phyloP scores from a whole-genome alignment of 2,329 filamentous ascomycete species.

The Fusarium nodosum region DNA sequence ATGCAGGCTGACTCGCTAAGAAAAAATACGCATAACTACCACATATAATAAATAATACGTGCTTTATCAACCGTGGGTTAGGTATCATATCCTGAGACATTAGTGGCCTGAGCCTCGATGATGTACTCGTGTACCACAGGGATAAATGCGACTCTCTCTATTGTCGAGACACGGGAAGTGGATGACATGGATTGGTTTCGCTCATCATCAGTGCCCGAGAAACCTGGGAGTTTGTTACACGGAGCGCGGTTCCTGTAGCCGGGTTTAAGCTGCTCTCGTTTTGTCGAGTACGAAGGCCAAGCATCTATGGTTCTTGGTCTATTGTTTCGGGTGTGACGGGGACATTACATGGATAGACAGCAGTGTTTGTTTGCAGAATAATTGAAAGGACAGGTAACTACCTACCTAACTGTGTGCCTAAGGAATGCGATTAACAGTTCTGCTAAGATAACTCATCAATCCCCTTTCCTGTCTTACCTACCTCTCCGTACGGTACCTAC shows the following conservation, averaged over 20 bases:
- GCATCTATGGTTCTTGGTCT: slow-evolving; percentile 39
- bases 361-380: slow-evolving; percentile 10
- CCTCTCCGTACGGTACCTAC: too few species aligned
- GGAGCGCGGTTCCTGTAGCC: slow-evolving; percentile 33
- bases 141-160: slow-evolving; percentile 22
- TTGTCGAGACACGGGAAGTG: slow-evolving; percentile 47
- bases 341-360: slow-evolving; percentile 14
- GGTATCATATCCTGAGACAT: slow-evolving; percentile 8
- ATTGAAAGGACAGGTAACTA: neutral
- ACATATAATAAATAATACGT: slow-evolving; percentile 6
- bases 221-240: slow-evolving; percentile 29
- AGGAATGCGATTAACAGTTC: neutral
- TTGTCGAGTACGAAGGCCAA: slow-evolving; percentile 7
- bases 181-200: slow-evolving; percentile 45
- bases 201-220: neutral
- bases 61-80: slow-evolving; percentile 1
- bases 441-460: neutral
- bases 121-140: slow-evolving; percentile 28
- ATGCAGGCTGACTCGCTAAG: slow-evolving; percentile 2
- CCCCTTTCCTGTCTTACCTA: slow-evolving; percentile 10
- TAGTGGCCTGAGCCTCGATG: slow-evolving; percentile 1
- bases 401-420: neutral
- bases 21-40: neutral
- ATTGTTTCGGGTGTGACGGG: slow-evolving; percentile 45
- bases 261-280: slow-evolving; percentile 33